Base-by-base conservation (phyloP, 2,329 filamentous ascomycete genomes). In the Aspergillus brunneoviolaceus region DNA sequence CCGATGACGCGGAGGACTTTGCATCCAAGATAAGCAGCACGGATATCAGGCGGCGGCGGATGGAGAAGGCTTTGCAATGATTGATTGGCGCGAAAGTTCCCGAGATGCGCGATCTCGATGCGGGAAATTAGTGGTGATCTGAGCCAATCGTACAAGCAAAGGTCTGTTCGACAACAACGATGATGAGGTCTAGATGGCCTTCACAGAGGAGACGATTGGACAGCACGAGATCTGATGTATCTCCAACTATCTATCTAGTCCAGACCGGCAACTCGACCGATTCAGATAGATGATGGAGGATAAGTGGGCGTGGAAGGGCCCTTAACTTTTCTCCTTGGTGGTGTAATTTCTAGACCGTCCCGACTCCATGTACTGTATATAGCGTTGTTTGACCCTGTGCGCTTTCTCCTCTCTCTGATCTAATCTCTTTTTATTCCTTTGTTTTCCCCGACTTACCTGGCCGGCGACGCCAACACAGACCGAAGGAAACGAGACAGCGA, bases 1-100 rank as follows among this genome's bases (percentile, higher is more conserved):
- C 80, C 2, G 48, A 70, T 27, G 74, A 77, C 49, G 74, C 78
- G 12, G 84, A 87, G 59, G 82, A 84, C 65, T 96, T 96, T 76
- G 85, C 88, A 27, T 84, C 85, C 62, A 98, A 97, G 79, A 90
- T 97, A 67, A 96, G 92, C 80, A 97, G 93, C 77, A 96, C 93
- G 0, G 89, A 89, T 60, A 96, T 96, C 67, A 82, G 89, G 65
- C 82, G 83, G 62, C 81, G 81, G 29, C 74, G 71, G 60, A 76
- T 75, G 74, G 71, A 78, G 57, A 64, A 71, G 60, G 71, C 75
- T 19, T 45, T 45, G 39, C 31, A 75, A 72, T 63, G 67, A 70
- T 61, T 65, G 59, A 60, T 39, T 59, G 57, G 51, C 51, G 59
- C 33, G 45, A 45, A 45, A 45, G 39, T 45, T 16, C 39, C 39